These are phyloP conservation scores for Alternaria metachromatica DNA, from an alignment of 2,329 filamentous ascomycete species.

Conservation along the genomic window DNA sequence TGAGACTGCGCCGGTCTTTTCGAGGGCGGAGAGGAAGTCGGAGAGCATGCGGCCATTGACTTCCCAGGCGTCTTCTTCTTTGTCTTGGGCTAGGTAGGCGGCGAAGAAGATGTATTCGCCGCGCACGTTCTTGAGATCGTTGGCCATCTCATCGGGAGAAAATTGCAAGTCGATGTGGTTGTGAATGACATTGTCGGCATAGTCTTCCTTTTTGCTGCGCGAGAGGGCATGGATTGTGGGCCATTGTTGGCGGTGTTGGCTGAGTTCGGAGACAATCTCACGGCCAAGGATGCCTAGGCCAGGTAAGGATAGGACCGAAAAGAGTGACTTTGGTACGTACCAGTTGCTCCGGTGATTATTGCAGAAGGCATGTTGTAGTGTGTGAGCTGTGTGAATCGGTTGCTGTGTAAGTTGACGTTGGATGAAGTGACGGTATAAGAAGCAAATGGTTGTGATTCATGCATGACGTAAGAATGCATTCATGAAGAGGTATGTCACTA, in stretches of 20 bases:
- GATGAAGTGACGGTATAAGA: background rate
- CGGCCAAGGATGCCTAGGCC: conserved; percentile 49
- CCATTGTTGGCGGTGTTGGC: conserved; percentile 45
- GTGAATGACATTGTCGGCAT: conserved; percentile 48
- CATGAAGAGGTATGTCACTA: conserved; percentile 4
- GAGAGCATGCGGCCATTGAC: conserved; percentile 56
- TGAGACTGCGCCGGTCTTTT: conserved; percentile 50
- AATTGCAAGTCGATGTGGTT: conserved; percentile 48
- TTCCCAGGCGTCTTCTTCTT: conserved; percentile 45
- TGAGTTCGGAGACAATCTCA: conserved; percentile 50
- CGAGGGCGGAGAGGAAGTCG: conserved; percentile 58
- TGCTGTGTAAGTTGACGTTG: background rate
- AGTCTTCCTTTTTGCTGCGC: conserved; percentile 48
- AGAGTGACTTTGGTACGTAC: conserved; percentile 8
- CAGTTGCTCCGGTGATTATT: conserved; percentile 43
- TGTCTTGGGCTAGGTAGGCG: conserved; percentile 51
- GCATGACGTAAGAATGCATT: conserved; percentile 18
- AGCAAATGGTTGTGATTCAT: background rate
- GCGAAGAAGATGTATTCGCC: conserved; percentile 54
- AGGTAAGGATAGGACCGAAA: background rate
- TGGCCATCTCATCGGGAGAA: conserved; percentile 47
- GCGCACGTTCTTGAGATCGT: conserved; percentile 43
- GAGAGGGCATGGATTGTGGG: conserved; percentile 51
- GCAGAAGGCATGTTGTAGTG: conserved; percentile 34
- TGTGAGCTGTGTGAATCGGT: background rate